Base-by-base conservation (phyloP, 495 filamentous ascomycete genomes). In the Tuber calosporum region DNA sequence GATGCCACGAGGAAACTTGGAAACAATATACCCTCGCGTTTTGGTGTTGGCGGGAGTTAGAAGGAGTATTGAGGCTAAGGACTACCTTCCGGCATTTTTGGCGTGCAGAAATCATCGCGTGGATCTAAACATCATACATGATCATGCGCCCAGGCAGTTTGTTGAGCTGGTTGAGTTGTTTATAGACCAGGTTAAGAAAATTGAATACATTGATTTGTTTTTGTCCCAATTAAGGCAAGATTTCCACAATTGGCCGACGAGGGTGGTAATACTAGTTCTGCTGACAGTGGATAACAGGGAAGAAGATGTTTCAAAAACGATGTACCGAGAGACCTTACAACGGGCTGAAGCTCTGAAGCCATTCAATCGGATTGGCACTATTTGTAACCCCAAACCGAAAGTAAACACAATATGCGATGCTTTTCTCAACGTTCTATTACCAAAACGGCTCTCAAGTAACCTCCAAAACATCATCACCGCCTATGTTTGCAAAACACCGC, bases 101-200 rank as follows among this genome's bases (percentile, higher is more conserved):
- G 88, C 90, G 53, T 99, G 95, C 81, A 89, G 95, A 42, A 93
- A 89, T 69, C 96, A 97, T 81, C 88, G 95, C 75, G 95, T 99
- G 4, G 95, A 99, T 80, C 93, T 97, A 90, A 99, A 98, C 80
- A 94, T 99, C 71, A 84, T 99, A n/a, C 94, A 97, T 81, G 95
- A 99, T 81, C 90, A 98, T 84, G 88, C 87, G 9, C 92, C 93
- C 0, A 84, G 88, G 66, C 91, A 95, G 74, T 97, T 99, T 80
- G 85, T 97, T 83, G 84, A 87, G 19, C 90, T 88, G 75, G 86
- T 97, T 41, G 84, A 83, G 9, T 76, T 93, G 2, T 96, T 99
- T 82, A 85, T 98, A 66, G 89, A 94, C 36, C 95, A 98, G 81
- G 86, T 97, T 62, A 90, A 90, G 82, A 93, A 90, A 79, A 84